phyloP scores from a whole-genome alignment of 768 basidiomycete genomes.

The Trametes punicea region DNA sequence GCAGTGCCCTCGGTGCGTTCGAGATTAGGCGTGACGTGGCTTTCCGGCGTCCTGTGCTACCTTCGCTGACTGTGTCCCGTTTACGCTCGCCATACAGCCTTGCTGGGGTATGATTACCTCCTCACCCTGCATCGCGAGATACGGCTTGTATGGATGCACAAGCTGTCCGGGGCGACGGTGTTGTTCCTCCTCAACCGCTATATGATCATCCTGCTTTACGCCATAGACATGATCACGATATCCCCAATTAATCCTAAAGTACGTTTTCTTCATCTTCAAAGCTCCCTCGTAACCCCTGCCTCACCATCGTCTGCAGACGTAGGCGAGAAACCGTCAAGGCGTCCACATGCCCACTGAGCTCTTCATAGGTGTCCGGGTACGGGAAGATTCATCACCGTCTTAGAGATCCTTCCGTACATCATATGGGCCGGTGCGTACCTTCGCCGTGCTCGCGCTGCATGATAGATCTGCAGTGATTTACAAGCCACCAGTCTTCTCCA shows the following conservation, averaged over 20 bases:
- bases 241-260: constrained; percentile 1
- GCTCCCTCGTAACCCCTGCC: too few relatives aligned
- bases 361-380: background rate
- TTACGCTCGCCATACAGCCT: too few relatives aligned
- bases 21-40: too few relatives aligned
- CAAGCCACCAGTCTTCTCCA: background rate
- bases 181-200: constrained; percentile 9
- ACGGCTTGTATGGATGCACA: constrained; percentile 6
- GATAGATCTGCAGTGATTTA: background rate
- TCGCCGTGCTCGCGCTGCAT: background rate
- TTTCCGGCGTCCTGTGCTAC: too few relatives aligned
- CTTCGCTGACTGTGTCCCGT: too few relatives aligned
- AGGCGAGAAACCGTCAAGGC: background rate
- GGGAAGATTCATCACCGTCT: constrained; percentile 2
- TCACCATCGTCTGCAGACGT: constrained; percentile 1
- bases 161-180: constrained; percentile 5
- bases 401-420: constrained; percentile 4
- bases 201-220: constrained; percentile 4
- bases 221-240: constrained; percentile 5
- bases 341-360: background rate
- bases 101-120: constrained; percentile 7
- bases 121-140: constrained; percentile 5
- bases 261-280: background rate
- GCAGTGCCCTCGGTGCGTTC: constrained; percentile 5
- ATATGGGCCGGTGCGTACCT: constrained; percentile 3